phyloP scores from a whole-genome alignment of 2,329 filamentous ascomycete species.

The Hypoxylon sp. region DNA sequence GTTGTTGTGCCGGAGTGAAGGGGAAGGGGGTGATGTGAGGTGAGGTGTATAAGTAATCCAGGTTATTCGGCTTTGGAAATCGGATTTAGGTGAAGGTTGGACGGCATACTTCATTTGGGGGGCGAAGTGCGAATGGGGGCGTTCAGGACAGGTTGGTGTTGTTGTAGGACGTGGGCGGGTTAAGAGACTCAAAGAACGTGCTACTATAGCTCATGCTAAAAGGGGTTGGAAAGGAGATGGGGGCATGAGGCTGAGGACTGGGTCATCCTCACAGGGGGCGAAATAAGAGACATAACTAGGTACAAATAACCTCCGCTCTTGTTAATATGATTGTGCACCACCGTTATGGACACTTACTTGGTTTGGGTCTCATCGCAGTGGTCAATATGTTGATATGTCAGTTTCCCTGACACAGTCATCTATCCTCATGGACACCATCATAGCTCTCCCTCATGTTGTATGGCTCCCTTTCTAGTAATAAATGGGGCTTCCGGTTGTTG shows the following conservation, averaged over 20 bases:
- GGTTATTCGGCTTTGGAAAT: neutral
- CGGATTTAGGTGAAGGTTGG: neutral
- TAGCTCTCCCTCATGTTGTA: neutral
- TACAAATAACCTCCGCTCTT: conserved; percentile 6
- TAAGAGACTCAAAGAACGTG: neutral
- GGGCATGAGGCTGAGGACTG: neutral
- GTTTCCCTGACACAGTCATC: neutral
- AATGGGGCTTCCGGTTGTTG: neutral
- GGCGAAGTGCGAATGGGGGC: neutral
- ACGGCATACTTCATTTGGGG: too few relatives aligned
- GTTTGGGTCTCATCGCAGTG: neutral
- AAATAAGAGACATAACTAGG: neutral
- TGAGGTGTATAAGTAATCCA: neutral
- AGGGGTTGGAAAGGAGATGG: neutral
- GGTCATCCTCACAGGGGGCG: neutral
- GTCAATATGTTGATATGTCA: neutral
- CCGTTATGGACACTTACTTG: neutral
- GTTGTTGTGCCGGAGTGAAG: conserved; percentile 40
- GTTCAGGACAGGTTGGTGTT: conserved; percentile 2
- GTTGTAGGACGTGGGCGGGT: neutral
- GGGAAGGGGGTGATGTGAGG: neutral
- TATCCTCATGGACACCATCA: neutral
- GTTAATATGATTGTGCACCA: neutral
- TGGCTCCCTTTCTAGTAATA: neutral
- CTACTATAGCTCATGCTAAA: neutral